Evolutionary conservation across 2,329 filamentous ascomycete genomes (phyloP).

Genomic region (Cordyceps militaris): DNA sequence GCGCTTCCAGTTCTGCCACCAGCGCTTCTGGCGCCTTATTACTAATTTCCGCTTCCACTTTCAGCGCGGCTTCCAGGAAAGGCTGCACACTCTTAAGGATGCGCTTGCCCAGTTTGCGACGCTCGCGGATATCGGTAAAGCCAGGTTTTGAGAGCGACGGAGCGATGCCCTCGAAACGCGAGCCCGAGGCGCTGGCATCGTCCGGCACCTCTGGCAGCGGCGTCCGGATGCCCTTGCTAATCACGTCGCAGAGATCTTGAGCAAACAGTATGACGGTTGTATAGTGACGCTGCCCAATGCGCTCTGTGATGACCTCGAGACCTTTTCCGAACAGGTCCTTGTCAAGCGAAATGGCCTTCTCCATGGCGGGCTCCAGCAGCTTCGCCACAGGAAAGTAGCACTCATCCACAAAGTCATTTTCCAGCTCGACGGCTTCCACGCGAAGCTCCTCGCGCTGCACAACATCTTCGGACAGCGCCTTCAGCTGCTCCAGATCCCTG

Average conservation of each 20-base stretch:
- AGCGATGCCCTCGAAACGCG: conserved; percentile 30
- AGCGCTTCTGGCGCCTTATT: conserved; percentile 63
- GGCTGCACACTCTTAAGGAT: conserved; percentile 80
- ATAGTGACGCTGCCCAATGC: conserved; percentile 50
- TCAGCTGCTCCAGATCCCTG: conserved; percentile 70
- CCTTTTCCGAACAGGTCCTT: conserved; percentile 52
- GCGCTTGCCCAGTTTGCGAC: conserved; percentile 77
- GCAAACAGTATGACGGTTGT: conserved; percentile 51
- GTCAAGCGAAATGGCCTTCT: conserved; percentile 70
- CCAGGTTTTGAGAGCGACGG: conserved; percentile 44
- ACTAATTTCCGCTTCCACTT: conserved; percentile 74
- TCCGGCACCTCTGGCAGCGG: conserved; percentile 25
- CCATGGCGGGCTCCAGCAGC: conserved; percentile 68
- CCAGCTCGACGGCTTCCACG: conserved; percentile 65
- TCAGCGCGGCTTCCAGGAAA: conserved; percentile 65
- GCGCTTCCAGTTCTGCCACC: conserved; percentile 64
- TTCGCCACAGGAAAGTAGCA: conserved; percentile 86
- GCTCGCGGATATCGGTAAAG: conserved; percentile 67
- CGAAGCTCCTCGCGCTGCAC: conserved; percentile 73
- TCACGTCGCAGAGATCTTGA: conserved; percentile 47
- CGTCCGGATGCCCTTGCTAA: conserved; percentile 45
- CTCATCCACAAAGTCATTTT: conserved; percentile 74
- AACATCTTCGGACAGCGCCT: conserved; percentile 60
- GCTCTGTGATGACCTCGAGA: conserved; percentile 42
- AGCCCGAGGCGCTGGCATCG: conserved; percentile 17